Evolutionary conservation across 805 yeast species (phyloP), one percentile per base, ranked within the genome.

Genomic region (Wickerhamomyces silvicola): DNA sequence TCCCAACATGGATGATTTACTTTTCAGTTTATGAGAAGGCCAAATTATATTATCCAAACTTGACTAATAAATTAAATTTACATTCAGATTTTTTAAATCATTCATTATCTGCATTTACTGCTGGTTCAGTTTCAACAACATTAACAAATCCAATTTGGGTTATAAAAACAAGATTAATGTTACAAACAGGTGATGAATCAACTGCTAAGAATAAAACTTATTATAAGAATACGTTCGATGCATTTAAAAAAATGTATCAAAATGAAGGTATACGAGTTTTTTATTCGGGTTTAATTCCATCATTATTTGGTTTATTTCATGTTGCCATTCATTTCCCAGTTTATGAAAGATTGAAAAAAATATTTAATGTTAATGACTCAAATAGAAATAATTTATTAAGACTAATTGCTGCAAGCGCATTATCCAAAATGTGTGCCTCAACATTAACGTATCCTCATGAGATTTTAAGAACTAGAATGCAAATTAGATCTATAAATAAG

Each of bases 1-100:
- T 92, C 47, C 98, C 98, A 11, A 86, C 97, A 0, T 92, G 98
- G 98, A 87, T 87, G 68, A 83, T 92, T 28, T 92, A 92, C 55
- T 92, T 92, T 59, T 72, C 90, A 7, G 82, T 87, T 20, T 92
- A 92, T 56, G 97, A 90, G 52, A 62, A 70, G 35, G 78, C 87
- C 18, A 88, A 87, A 53, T 49, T 57, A 27, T 51, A 67, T 30
- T 74, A 72, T 46, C 78, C 81, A 2, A 38, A 36, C 3, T 39
- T 67, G 17, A 57, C 70, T 27, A 41, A 57, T 11, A 26, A 32
- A 2, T 17, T 43, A 10, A 41, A 41, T 13, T 15, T 41, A 15
- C 35, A 54, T 34, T 49, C 49, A 29, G 67, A 57, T 24, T 59
- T 59, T 44, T 22, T 61, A 27, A 39, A 72, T 37, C 62, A 66